Evolutionary conservation across 176 grass and related monocot genomes (phyloP).

Genomic region (Oropetium thomaeum): DNA sequence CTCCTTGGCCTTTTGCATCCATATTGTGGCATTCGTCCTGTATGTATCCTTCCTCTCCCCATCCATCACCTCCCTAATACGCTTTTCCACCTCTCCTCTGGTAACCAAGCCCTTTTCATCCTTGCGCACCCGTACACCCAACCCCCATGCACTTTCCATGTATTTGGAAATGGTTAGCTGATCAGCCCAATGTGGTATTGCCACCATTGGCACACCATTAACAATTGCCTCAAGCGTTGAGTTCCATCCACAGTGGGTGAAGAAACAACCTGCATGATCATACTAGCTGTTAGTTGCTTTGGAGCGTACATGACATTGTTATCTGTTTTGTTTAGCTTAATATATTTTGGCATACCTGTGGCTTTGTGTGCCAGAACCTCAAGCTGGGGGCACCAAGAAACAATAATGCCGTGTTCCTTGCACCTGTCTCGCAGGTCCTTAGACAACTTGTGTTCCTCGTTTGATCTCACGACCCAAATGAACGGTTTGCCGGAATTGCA

Average conservation of each 20-base stretch:
- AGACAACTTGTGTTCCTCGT: constrained; percentile 1
- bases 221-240: constrained; percentile 34
- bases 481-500: constrained; percentile 16
- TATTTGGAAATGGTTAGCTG: constrained; percentile 41
- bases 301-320: too few species aligned
- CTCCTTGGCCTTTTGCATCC: constrained; percentile 24
- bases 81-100: constrained; percentile 28
- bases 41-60: neutral
- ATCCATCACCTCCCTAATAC: constrained; percentile 29
- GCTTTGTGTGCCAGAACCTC: constrained; percentile 45
- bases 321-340: neutral
- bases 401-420: neutral
- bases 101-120: neutral
- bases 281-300: neutral
- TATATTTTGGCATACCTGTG: neutral
- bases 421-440: neutral
- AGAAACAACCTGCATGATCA: constrained; percentile 33
- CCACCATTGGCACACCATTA: constrained; percentile 10
- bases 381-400: constrained; percentile 37
- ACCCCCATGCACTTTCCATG: constrained; percentile 27
- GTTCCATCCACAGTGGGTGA: constrained; percentile 57
- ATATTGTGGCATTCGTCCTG: neutral
- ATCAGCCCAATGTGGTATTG: constrained; percentile 40
- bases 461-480: constrained; percentile 24
- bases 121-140: neutral